A percentile compares a stretch with the other conserved stretches of the same genome.
phyloP scores from a whole-genome alignment of 2,329 filamentous ascomycete species.

The Orbilia javanica region DNA sequence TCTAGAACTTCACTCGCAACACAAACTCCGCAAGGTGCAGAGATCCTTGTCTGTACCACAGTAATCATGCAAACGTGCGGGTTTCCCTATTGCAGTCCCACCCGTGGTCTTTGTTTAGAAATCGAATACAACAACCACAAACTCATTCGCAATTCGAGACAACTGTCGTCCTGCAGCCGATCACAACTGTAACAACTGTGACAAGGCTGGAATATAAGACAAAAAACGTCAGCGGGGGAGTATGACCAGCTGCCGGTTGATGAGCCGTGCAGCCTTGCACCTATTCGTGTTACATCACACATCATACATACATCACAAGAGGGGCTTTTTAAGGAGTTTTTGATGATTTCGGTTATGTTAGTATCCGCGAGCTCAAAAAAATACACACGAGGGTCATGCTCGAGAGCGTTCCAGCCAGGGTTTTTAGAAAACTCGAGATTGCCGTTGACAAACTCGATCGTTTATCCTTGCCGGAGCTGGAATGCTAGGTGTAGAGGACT shows the following conservation, averaged over 20 bases:
- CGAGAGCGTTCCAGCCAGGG: background rate
- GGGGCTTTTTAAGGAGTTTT: background rate
- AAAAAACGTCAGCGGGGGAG: constrained; percentile 39
- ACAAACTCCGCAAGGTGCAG: constrained; percentile 35
- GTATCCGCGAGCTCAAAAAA: background rate
- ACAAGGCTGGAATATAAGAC: constrained; percentile 14
- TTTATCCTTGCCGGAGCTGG: background rate
- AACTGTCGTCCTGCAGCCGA: background rate
- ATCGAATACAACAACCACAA: constrained; percentile 18
- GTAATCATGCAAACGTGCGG: constrained; percentile 43
- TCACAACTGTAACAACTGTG: background rate
- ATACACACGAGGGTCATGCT: background rate
- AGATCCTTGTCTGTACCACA: constrained; percentile 50
- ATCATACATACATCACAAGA: constrained; percentile 6
- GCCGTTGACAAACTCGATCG: background rate
- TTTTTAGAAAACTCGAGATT: background rate
- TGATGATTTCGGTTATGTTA: constrained; percentile 9
- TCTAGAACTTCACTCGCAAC: constrained; percentile 57
- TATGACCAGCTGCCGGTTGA: constrained; percentile 25
- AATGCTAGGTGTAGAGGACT: background rate
- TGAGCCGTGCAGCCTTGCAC: constrained; percentile 14
- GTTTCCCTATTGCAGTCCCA: background rate
- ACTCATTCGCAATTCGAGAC: constrained; percentile 28
- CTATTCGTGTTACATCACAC: constrained; percentile 9
- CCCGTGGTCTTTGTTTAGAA: background rate